phyloP scores from a whole-genome alignment of 176 grass and related monocot genomes.

The Leersia perrieri region DNA sequence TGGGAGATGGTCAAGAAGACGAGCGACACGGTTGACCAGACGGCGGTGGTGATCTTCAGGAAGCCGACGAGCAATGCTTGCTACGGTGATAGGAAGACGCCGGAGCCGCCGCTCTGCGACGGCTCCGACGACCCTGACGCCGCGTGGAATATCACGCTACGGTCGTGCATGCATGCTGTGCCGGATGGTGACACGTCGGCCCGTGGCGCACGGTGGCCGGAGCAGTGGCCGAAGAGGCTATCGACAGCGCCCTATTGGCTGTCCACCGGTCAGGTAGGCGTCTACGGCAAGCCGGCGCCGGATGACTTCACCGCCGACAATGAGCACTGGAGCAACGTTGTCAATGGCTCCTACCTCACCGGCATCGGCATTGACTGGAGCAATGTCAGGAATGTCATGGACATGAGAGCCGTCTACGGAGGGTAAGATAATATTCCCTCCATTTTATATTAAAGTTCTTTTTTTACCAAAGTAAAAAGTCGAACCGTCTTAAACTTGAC shows the following conservation, averaged over 20 bases:
- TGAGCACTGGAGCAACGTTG: slow-evolving; percentile 62
- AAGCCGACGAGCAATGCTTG: slow-evolving; percentile 77
- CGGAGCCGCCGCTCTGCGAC: slow-evolving; percentile 58
- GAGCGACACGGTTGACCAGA: slow-evolving; percentile 70
- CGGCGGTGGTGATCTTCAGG: slow-evolving; percentile 68
- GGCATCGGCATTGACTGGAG: slow-evolving; percentile 80
- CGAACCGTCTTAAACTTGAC: too few species aligned
- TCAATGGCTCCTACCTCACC: slow-evolving; percentile 55
- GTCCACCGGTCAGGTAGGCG: slow-evolving; percentile 45
- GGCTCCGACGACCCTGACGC: slow-evolving; percentile 66
- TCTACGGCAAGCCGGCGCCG: slow-evolving; percentile 71
- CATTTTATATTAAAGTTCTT: too few species aligned
- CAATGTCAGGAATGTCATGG: slow-evolving; percentile 81
- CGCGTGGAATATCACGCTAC: slow-evolving; percentile 82
- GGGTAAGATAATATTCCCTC: too few species aligned
- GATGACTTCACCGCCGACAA: slow-evolving; percentile 67
- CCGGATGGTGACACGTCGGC: slow-evolving; percentile 29
- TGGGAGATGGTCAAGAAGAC: slow-evolving; percentile 84
- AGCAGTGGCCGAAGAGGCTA: slow-evolving; percentile 66
- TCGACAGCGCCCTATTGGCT: slow-evolving; percentile 64
- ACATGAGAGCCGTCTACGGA: slow-evolving; percentile 89
- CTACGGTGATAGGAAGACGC: slow-evolving; percentile 46
- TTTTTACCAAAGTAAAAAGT: too few species aligned
- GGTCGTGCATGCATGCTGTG: slow-evolving; percentile 72
- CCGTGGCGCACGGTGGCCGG: slow-evolving; percentile 64